These are phyloP conservation scores for Fragosphaeria purpurea DNA, from an alignment of 2,329 filamentous ascomycete species.

Conservation along the genomic window DNA sequence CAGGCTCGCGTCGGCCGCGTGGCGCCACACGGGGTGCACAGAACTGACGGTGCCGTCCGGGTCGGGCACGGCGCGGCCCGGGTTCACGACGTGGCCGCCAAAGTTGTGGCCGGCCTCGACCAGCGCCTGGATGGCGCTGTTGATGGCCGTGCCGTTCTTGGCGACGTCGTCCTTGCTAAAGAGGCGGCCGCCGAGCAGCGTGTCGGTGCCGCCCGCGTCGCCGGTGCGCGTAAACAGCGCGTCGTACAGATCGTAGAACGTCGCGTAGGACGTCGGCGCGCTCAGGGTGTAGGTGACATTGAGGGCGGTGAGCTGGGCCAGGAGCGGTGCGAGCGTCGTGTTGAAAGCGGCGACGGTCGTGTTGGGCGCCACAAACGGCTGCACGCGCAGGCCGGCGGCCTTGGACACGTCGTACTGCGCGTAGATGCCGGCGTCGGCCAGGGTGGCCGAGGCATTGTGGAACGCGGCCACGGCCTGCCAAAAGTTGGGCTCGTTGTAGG, in stretches of 20 bases:
- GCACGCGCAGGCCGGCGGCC: constrained; percentile 26
- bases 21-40: constrained; percentile 9
- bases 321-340: constrained; percentile 11
- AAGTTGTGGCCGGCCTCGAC: constrained; percentile 9
- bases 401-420: constrained; percentile 32
- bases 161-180: constrained; percentile 26
- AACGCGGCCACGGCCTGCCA: constrained; percentile 39
- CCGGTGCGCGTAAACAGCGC: constrained; percentile 11
- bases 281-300: constrained; percentile 21
- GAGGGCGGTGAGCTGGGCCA: constrained; percentile 24
- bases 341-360: constrained; percentile 21
- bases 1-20: neutral
- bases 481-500: constrained; percentile 14
- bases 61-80: constrained; percentile 6
- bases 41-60: constrained; percentile 1
- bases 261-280: constrained; percentile 19
- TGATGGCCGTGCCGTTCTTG: constrained; percentile 24
- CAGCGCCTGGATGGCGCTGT: constrained; percentile 22
- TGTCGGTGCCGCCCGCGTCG: constrained; percentile 20
- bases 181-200: constrained; percentile 29
- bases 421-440: constrained; percentile 32
- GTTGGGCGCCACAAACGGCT: constrained; percentile 26
- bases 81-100: constrained; percentile 9
- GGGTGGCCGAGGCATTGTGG: constrained; percentile 30
- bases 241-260: constrained; percentile 26